A percentile compares a stretch with the other conserved stretches of the same genome.
phyloP scores from a whole-genome alignment of 1,284 basidiomycete species.

The Rhodotorula sp. region DNA sequence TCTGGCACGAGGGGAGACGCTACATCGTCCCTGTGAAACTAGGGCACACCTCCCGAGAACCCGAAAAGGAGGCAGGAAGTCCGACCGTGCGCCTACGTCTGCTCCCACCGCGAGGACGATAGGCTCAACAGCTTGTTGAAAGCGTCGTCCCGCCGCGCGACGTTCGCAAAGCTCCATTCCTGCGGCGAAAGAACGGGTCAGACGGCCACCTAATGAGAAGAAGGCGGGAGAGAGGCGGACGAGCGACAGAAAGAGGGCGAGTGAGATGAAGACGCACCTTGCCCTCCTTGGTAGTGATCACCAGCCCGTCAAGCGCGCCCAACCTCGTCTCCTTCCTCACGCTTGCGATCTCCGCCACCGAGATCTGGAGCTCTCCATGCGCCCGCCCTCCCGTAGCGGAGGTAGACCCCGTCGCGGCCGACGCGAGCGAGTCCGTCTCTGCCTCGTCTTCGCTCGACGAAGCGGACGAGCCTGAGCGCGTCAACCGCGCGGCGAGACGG shows the following conservation, averaged over 20 bases:
- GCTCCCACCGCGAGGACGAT: slow-evolving; percentile 1
- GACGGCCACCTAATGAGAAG: too few relatives aligned
- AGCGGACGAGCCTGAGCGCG: neutral
- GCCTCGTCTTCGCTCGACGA: neutral
- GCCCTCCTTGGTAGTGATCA: slow-evolving; percentile 14
- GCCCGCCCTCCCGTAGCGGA: neutral
- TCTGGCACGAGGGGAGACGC: too few relatives aligned
- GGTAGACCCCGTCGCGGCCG: neutral
- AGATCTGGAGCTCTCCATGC: slow-evolving; percentile 2
- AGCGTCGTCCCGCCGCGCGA: slow-evolving; percentile 28
- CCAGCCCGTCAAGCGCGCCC: slow-evolving; percentile 18
- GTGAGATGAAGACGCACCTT: slow-evolving; percentile 16
- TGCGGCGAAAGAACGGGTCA: too few relatives aligned
- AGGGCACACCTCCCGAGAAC: too few relatives aligned
- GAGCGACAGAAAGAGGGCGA: too few relatives aligned
- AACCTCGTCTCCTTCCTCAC: slow-evolving; percentile 29
- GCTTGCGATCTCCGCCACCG: slow-evolving; percentile 21
- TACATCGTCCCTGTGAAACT: too few relatives aligned
- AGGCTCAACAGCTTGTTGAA: slow-evolving; percentile 34
- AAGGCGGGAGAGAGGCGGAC: neutral
- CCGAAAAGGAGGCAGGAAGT: too few relatives aligned
- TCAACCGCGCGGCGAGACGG: slow-evolving; percentile 16
- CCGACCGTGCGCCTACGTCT: neutral
- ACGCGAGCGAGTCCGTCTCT: slow-evolving; percentile 7
- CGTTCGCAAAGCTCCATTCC: slow-evolving; percentile 28